Evolutionary conservation across 2,329 filamentous ascomycete species (phyloP).

Genomic region (Fusarium brevicatenulatum): DNA sequence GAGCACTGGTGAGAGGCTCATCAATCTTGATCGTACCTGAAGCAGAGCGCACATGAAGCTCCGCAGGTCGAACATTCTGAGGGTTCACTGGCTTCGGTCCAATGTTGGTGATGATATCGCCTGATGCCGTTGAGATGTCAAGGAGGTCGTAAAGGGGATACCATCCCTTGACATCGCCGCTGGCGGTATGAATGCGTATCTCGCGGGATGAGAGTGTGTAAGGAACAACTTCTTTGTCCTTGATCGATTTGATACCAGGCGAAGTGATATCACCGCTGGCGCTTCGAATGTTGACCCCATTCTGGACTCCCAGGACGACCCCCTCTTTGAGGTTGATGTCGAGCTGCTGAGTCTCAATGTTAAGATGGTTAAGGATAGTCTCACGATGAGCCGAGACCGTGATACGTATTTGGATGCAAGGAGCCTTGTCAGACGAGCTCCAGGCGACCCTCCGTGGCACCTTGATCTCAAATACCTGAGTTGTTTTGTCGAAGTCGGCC

Average conservation of each 20-base stretch:
- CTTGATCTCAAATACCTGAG: conserved; percentile 53
- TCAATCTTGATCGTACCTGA: conserved; percentile 57
- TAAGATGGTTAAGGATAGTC: conserved; percentile 51
- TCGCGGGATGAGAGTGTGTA: conserved; percentile 57
- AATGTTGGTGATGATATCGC: conserved; percentile 54
- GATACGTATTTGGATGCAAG: conserved; percentile 60
- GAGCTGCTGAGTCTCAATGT: conserved; percentile 52
- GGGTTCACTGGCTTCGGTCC: conserved; percentile 53
- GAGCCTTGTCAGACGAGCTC: conserved; percentile 39
- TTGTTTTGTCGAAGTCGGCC: conserved; percentile 46
- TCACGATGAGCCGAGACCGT: conserved; percentile 59
- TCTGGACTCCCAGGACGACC: conserved; percentile 49
- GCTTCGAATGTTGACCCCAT: conserved; percentile 48
- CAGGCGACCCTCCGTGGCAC: conserved; percentile 52
- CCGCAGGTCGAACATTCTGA: conserved; percentile 51
- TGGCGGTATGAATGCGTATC: conserved; percentile 55
- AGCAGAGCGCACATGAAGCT: conserved; percentile 53
- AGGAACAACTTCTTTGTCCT: conserved; percentile 40
- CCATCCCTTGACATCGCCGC: conserved; percentile 57
- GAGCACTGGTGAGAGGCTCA: conserved; percentile 51
- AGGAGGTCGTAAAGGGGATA: conserved; percentile 64
- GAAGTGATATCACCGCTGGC: conserved; percentile 53
- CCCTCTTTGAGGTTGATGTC: conserved; percentile 54
- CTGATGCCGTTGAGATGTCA: conserved; percentile 56
- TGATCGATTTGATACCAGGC: conserved; percentile 43